These are phyloP conservation scores for Fusarium graminum DNA, from an alignment of 2,329 filamentous ascomycete genomes.

Conservation along the genomic window DNA sequence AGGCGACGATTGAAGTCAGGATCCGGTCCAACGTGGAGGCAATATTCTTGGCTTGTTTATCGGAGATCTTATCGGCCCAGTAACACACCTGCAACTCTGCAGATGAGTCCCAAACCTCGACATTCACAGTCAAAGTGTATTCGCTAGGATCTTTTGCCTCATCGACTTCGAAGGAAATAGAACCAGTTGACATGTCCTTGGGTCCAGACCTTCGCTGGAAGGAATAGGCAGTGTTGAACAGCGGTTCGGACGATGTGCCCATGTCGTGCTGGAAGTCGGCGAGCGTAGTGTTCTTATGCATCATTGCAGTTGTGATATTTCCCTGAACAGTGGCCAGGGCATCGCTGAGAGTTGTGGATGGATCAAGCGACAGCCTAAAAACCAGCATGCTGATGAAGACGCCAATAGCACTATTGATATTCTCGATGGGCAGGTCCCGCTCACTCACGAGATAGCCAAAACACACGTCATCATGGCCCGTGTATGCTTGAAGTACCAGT, in stretches of 20 bases:
- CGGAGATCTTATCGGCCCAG: conserved; percentile 42
- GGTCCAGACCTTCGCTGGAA: conserved; percentile 37
- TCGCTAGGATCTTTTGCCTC: conserved; percentile 39
- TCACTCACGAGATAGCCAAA: conserved; percentile 31
- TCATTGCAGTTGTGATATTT: conserved; percentile 18
- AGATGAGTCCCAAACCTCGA: conserved; percentile 41
- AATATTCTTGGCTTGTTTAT: conserved; percentile 38
- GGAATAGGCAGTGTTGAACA: conserved; percentile 44
- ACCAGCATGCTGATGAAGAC: conserved; percentile 40
- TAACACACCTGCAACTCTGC: conserved; percentile 42
- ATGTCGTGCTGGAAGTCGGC: conserved; percentile 15
- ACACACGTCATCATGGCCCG: conserved; percentile 30
- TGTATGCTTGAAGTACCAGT: conserved; percentile 33
- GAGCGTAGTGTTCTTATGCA: conserved; percentile 24
- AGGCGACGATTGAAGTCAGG: conserved; percentile 16
- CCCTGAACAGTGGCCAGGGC: conserved; percentile 2
- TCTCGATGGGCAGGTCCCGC: conserved; percentile 12
- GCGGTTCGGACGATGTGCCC: conserved; percentile 18
- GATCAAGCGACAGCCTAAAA: conserved; percentile 11
- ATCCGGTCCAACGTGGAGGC: conserved; percentile 38
- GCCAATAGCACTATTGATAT: conserved; percentile 28
- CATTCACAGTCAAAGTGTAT: conserved; percentile 43
- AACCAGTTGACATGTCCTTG: conserved; percentile 24
- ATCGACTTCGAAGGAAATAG: conserved; percentile 31
- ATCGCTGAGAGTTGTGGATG: neutral